phyloP scores from a whole-genome alignment of 2,329 filamentous ascomycete genomes.

The Fusarium odoratissimum region DNA sequence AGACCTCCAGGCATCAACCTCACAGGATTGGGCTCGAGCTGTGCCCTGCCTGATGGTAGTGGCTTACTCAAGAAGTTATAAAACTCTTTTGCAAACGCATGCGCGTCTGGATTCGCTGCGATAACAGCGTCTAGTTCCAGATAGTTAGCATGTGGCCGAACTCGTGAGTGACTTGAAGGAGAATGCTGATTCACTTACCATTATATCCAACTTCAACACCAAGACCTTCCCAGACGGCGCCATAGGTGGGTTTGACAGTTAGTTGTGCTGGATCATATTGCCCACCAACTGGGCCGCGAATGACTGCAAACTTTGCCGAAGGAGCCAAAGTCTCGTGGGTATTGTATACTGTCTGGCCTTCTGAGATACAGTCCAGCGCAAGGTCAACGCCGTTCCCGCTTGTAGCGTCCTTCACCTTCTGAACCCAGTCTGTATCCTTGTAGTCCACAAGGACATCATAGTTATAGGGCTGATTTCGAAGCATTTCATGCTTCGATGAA shows the following conservation, averaged over 20 bases:
- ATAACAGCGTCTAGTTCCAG: neutral
- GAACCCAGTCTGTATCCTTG: slow-evolving; percentile 48
- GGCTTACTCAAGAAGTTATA: slow-evolving; percentile 49
- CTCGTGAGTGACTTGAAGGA: fast-evolving
- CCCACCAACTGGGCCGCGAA: slow-evolving; percentile 40
- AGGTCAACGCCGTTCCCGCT: slow-evolving; percentile 48
- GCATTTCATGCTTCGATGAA: slow-evolving; percentile 36
- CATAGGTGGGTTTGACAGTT: slow-evolving; percentile 51
- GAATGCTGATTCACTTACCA: slow-evolving; percentile 13
- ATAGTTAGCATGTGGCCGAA: fast-evolving
- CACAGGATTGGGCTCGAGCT: slow-evolving; percentile 47
- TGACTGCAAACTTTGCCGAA: slow-evolving; percentile 42
- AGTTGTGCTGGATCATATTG: slow-evolving; percentile 42
- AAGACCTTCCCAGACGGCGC: slow-evolving; percentile 57
- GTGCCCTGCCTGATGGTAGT: neutral
- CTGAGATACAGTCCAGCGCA: slow-evolving; percentile 55
- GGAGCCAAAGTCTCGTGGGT: slow-evolving; percentile 44
- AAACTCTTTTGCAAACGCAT: slow-evolving; percentile 50
- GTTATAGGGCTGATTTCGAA: slow-evolving; percentile 49
- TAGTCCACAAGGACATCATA: slow-evolving; percentile 56
- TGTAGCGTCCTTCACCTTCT: slow-evolving; percentile 43
- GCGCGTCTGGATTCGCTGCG: slow-evolving; percentile 38
- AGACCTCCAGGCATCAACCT: slow-evolving; percentile 50
- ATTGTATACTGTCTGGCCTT: slow-evolving; percentile 50
- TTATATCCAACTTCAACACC: slow-evolving; percentile 55